These are phyloP conservation scores for Gigaspora rosea DNA, from an alignment of 192 early-diverging fungal species.

Conservation along the genomic window DNA sequence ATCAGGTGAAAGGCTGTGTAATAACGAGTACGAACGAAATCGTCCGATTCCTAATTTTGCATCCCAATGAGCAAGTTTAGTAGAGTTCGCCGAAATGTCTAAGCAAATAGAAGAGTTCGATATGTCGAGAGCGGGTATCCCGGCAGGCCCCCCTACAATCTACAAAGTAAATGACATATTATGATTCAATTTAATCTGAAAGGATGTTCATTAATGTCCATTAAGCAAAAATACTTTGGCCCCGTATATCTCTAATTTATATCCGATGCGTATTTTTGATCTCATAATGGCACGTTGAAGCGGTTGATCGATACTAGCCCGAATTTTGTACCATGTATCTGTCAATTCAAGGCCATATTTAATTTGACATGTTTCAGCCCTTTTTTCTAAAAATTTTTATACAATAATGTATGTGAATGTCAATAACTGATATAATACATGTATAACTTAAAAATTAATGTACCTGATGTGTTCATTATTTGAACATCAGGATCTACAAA, in stretches of 20 bases:
- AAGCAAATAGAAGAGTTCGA: conserved; percentile 32
- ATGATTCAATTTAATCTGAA: too few species aligned
- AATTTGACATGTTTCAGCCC: neutral
- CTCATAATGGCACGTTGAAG: conserved; percentile 42
- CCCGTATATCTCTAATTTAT: conserved; percentile 61
- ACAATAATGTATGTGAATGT: neutral
- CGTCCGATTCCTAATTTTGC: conserved; percentile 52
- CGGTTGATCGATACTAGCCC: conserved; percentile 48
- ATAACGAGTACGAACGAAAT: conserved; percentile 26
- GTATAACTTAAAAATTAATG: too few species aligned
- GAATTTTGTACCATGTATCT: conserved; percentile 69
- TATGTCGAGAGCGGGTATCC: conserved; percentile 50
- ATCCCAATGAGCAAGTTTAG: conserved; percentile 58
- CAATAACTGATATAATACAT: too few species aligned
- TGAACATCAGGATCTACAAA: neutral
- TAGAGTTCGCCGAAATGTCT: conserved; percentile 53
- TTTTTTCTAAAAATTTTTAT: neutral
- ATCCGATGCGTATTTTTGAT: conserved; percentile 51
- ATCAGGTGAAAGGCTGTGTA: conserved; percentile 43
- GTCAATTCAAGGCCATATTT: conserved; percentile 52
- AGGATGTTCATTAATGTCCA: too few species aligned
- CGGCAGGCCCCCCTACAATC: conserved; percentile 32
- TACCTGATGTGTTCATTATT: neutral
- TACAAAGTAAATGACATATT: conserved; percentile 9
- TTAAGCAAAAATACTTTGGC: conserved; percentile 46